Evolutionary conservation across 2,329 filamentous ascomycete genomes (phyloP).

Genomic region (Ophiocordyceps camponoti-saundersi): DNA sequence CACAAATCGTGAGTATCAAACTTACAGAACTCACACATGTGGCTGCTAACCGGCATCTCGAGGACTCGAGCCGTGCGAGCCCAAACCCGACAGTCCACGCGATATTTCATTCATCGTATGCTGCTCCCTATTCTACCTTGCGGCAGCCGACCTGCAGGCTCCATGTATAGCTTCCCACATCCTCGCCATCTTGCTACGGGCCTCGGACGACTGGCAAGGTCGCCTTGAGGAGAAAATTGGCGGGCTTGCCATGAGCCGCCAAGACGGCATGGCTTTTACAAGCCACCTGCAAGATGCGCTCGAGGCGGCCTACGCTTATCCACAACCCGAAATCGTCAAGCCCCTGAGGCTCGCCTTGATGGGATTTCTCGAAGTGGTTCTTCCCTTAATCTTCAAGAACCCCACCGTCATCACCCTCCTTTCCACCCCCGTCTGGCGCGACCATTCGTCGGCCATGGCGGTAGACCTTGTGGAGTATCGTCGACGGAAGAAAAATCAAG

Average conservation of each 20-base stretch:
- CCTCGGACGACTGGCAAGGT: conserved; percentile 8
- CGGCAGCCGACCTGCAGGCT: conserved; percentile 13
- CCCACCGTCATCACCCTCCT: conserved; percentile 9
- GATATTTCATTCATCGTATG: conserved; percentile 13
- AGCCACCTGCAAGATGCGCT: conserved; percentile 12
- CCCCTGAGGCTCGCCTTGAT: conserved; percentile 15
- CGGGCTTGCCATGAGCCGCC: conserved; percentile 4
- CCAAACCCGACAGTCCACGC: conserved; percentile 7
- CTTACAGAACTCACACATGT: background rate
- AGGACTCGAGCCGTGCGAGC: conserved; percentile 14
- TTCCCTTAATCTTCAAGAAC: conserved; percentile 10
- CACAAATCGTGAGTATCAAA: conserved; percentile 13
- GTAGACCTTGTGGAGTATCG: conserved; percentile 12
- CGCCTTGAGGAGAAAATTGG: conserved; percentile 6
- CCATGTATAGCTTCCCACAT: conserved; percentile 10
- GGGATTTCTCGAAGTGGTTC: conserved; percentile 10
- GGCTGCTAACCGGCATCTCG: background rate
- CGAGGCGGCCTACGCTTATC: conserved; percentile 10
- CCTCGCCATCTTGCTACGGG: conserved; percentile 10
- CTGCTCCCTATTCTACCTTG: conserved; percentile 15
- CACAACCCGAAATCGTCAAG: conserved; percentile 9
- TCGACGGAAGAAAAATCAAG: conserved; percentile 1
- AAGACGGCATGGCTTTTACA: conserved; percentile 7
- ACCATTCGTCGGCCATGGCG: conserved; percentile 8
- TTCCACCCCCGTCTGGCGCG: conserved; percentile 8